Base-by-base conservation (phyloP, 208 protist genomes). In the Trypanosoma cruzi region DNA sequence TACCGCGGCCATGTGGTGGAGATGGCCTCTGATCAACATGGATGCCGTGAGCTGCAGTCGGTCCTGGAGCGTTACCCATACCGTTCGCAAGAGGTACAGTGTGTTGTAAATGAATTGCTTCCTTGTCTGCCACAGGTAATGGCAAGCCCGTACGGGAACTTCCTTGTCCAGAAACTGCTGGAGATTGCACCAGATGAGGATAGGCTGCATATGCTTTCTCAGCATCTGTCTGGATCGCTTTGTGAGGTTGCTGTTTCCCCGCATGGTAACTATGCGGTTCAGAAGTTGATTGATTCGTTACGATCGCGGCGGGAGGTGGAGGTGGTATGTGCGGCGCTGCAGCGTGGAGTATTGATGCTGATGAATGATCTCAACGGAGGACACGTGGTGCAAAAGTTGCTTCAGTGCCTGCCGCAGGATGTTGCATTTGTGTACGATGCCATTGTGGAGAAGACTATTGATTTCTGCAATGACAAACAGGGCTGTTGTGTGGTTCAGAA, bases 101-200 rank as follows among this genome's bases (percentile, higher is more conserved):
- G 72, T 26, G 75, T 92, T n/a, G 52, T 89, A 18, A 57, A 28
- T 2, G 76, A 77, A 37, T 67, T 92, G 28, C 62, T 84, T 44
- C 81, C 84, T 22, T 64, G 74, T 34, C 34, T 92, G 37, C 60
- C 83, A 32, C 82, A 90, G 31, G 79, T 99, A 14, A 99, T 99
- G 97, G 88, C 84, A 13, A 95, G 98, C 77, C 95, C 91, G 54
- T 99, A 99, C 72, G 98, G 98, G 49, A 99, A 99, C 77, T 99
- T 99, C 65, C 80, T 99, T 8, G 82, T 99, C 56, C 88, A 97
- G 65, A 92, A 97, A 61, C 72, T 94, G 77, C 62, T 73, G 73
- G 84, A 93, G 53, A 75, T 89, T 58, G 79, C 82, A 24, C 78
- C 81, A 1, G 65, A 82, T 52, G 63, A 72, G 26, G 77, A 81